Evolutionary conservation across 495 filamentous ascomycete species (phyloP).

Genomic region (Penicillium longicatenatum): DNA sequence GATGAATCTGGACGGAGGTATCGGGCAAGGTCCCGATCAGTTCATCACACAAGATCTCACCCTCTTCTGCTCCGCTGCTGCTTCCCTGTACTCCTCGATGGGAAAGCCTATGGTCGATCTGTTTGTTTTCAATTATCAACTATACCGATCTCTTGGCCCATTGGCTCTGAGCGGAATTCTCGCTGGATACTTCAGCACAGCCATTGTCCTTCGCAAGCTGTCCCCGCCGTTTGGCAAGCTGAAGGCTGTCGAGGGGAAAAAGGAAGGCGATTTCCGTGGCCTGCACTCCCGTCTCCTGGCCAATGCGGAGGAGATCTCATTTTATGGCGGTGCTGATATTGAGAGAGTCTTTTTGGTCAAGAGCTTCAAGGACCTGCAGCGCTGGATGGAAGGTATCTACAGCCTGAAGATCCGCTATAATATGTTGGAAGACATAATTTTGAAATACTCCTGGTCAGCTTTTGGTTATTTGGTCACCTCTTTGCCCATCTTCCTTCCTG

Average conservation of each 20-base stretch:
- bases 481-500: slow-evolving; percentile 90
- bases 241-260: slow-evolving; percentile 90
- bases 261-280: slow-evolving; percentile 90
- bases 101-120: slow-evolving; percentile 96
- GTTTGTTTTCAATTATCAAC: slow-evolving; percentile 95
- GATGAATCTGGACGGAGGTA: slow-evolving; percentile 87
- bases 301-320: slow-evolving; percentile 98
- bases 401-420: slow-evolving; percentile 96
- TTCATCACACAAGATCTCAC: slow-evolving; percentile 98
- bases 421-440: slow-evolving; percentile 96
- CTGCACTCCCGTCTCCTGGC: slow-evolving; percentile 89
- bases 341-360: slow-evolving; percentile 86
- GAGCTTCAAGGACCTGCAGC: slow-evolving; percentile 87
- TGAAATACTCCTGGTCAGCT: slow-evolving; percentile 98
- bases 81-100: slow-evolving; percentile 91
- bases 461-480: slow-evolving; percentile 94
- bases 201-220: slow-evolving; percentile 79
- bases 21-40: slow-evolving; percentile 90
- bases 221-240: slow-evolving; percentile 96
- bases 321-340: slow-evolving; percentile 93
- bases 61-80: slow-evolving; percentile 88
- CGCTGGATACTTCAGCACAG: slow-evolving; percentile 90
- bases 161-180: slow-evolving; percentile 83
- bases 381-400: slow-evolving; percentile 97
- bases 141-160: slow-evolving; percentile 89